These are phyloP conservation scores for Fagopyrum esculentum DNA, from an alignment of 148 eudicot species.

Conservation along the genomic window DNA sequence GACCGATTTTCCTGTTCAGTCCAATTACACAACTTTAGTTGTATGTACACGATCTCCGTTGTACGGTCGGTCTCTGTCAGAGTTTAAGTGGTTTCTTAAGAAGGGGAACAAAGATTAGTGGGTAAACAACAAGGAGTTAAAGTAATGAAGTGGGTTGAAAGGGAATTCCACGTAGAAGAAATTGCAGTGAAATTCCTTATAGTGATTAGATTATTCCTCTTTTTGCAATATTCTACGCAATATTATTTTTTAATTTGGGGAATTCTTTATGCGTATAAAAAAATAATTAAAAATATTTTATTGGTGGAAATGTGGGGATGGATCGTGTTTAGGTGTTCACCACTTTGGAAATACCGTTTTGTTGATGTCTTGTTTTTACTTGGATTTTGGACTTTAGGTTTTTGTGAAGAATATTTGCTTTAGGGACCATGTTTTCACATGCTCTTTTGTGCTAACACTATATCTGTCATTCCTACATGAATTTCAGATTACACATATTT, in stretches of 20 bases:
- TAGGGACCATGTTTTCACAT: constrained; percentile 5
- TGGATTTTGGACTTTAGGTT: constrained; percentile 7
- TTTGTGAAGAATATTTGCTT: constrained; percentile 12
- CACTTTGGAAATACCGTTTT: constrained; percentile 3
- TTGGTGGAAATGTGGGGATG: constrained; percentile 4
- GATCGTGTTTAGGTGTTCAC: constrained; percentile 7
- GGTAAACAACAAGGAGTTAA: background rate
- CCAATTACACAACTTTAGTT: no score
- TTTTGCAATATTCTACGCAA: background rate
- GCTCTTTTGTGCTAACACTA: background rate
- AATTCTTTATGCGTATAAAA: background rate
- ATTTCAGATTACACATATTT: background rate
- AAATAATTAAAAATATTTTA: background rate
- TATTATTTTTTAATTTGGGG: background rate
- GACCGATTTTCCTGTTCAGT: no score
- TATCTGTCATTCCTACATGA: background rate
- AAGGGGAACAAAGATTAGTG: constrained; percentile 5
- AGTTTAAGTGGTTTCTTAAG: no score
- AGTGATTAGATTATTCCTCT: background rate
- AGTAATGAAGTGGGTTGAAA: constrained; percentile 3
- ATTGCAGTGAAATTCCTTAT: background rate
- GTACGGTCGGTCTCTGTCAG: no score
- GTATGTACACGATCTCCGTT: no score
- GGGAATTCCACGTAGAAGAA: background rate
- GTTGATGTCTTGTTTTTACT: background rate